These are phyloP conservation scores for Pseudognaphalium luteoalbum DNA, from an alignment of 129 eudicot genomes.

Conservation along the genomic window DNA sequence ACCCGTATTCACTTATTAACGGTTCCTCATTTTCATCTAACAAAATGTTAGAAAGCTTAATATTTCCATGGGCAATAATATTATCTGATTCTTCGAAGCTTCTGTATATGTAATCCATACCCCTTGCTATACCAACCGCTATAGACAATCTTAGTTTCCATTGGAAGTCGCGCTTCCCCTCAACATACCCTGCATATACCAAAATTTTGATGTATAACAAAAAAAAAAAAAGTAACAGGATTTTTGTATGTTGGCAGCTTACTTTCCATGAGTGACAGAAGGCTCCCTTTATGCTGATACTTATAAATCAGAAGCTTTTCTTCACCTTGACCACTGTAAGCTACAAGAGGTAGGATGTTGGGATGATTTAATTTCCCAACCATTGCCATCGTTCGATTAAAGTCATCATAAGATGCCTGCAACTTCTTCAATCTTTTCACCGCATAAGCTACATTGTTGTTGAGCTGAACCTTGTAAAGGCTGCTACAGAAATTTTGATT, in stretches of 20 bases:
- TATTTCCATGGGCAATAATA: slow-evolving; percentile 64
- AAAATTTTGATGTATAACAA: background rate
- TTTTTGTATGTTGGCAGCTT: slow-evolving; percentile 22
- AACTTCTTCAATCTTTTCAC: slow-evolving; percentile 65
- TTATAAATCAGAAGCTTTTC: slow-evolving; percentile 60
- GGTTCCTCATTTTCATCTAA: slow-evolving; percentile 46
- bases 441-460: slow-evolving; percentile 43
- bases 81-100: slow-evolving; percentile 17
- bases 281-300: slow-evolving; percentile 65
- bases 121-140: slow-evolving; percentile 64
- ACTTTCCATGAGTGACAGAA: slow-evolving; percentile 55
- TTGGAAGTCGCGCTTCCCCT: slow-evolving; percentile 52
- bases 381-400: slow-evolving; percentile 44
- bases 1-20: slow-evolving; percentile 66
- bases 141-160: slow-evolving; percentile 59
- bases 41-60: slow-evolving; percentile 65
- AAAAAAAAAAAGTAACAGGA: background rate
- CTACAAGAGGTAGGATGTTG: slow-evolving; percentile 61
- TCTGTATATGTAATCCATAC: slow-evolving; percentile 49
- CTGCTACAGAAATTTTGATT: slow-evolving; percentile 62
- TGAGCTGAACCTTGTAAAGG: slow-evolving; percentile 62
- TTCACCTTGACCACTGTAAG: slow-evolving; percentile 48
- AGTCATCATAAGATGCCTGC: slow-evolving; percentile 42
- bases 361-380: slow-evolving; percentile 59
- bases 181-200: slow-evolving; percentile 40